Percentiles rank a stretch among this genome's conserved stretches.
These are phyloP conservation scores for Amniculicola lignicola DNA, from an alignment of 495 filamentous ascomycete genomes.

Conservation along the genomic window DNA sequence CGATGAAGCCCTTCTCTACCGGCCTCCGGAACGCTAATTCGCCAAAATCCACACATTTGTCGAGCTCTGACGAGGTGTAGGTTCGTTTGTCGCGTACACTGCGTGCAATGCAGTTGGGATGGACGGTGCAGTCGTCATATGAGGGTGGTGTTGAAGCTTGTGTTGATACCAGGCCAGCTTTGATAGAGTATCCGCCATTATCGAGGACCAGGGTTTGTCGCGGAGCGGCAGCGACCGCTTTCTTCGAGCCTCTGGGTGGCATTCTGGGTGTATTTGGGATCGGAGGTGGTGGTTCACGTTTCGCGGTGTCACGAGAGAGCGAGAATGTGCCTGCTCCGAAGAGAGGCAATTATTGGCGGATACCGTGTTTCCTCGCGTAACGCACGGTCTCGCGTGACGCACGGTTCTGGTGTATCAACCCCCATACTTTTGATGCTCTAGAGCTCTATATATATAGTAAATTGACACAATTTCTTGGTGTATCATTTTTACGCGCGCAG, in stretches of 20 bases:
- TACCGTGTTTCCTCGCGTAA: no score
- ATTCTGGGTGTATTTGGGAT: no score
- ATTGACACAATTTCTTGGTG: no score
- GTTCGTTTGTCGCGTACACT: constrained; percentile 67
- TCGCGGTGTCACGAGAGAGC: no score
- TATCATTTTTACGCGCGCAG: no score
- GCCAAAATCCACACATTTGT: constrained; percentile 80
- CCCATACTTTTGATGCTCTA: no score
- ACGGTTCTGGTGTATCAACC: no score
- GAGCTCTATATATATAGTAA: no score
- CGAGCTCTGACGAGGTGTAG: constrained; percentile 78
- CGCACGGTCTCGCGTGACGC: no score
- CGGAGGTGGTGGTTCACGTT: no score
- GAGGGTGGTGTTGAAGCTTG: constrained; percentile 21
- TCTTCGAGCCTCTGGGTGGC: constrained; percentile 30
- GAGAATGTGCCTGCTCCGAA: no score
- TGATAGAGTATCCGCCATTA: constrained; percentile 91
- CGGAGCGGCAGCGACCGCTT: constrained; percentile 33
- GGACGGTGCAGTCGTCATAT: constrained; percentile 56
- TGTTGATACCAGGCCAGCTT: constrained; percentile 73
- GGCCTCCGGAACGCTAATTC: constrained; percentile 84
- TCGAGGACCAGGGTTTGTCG: constrained; percentile 80
- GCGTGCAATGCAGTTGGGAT: constrained; percentile 86
- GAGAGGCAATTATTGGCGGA: no score
- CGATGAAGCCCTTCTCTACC: constrained; percentile 90